These are phyloP conservation scores for Emergomyces pasteurianus DNA, from an alignment of 2,329 filamentous ascomycete genomes.

Conservation along the genomic window DNA sequence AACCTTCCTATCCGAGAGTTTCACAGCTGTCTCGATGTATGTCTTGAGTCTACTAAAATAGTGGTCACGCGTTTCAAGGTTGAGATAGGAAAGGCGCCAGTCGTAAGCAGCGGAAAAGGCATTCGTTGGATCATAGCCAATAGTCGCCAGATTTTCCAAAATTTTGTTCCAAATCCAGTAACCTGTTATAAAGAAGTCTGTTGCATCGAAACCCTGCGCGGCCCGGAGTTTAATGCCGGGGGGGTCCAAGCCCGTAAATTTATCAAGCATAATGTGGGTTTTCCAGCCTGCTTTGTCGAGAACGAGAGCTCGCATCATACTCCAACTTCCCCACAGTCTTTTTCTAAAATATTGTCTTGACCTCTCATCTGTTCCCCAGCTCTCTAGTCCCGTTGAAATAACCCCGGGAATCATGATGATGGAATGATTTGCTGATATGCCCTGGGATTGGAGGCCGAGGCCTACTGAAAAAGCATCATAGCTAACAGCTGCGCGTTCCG, in stretches of 20 bases:
- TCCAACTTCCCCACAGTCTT: slow-evolving; percentile 95
- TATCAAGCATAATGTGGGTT: slow-evolving; percentile 92
- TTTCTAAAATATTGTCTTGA: slow-evolving; percentile 90
- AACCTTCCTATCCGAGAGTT: slow-evolving; percentile 64
- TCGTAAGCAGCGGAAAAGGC: slow-evolving; percentile 65
- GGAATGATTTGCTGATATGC: slow-evolving; percentile 69
- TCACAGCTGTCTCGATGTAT: slow-evolving; percentile 73
- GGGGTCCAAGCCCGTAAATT: slow-evolving; percentile 79
- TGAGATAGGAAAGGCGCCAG: slow-evolving; percentile 83
- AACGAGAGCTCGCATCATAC: slow-evolving; percentile 92
- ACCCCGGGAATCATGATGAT: slow-evolving; percentile 97
- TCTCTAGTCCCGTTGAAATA: slow-evolving; percentile 92
- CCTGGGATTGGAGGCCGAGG: slow-evolving; percentile 67
- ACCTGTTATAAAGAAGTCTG: slow-evolving; percentile 68
- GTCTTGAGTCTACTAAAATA: slow-evolving; percentile 87
- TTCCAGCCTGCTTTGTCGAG: slow-evolving; percentile 93
- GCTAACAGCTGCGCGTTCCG: slow-evolving; percentile 74
- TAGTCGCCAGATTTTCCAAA: slow-evolving; percentile 85
- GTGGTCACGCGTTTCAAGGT: slow-evolving; percentile 80
- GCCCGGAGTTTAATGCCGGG: slow-evolving; percentile 81
- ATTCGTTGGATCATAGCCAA: slow-evolving; percentile 83
- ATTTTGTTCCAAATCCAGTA: slow-evolving; percentile 99
- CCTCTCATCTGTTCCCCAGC: slow-evolving; percentile 79
- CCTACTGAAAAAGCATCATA: slow-evolving; percentile 94
- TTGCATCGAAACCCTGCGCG: slow-evolving; percentile 92